phyloP scores from a whole-genome alignment of 768 basidiomycete species.

The Auricularia heimuer region DNA sequence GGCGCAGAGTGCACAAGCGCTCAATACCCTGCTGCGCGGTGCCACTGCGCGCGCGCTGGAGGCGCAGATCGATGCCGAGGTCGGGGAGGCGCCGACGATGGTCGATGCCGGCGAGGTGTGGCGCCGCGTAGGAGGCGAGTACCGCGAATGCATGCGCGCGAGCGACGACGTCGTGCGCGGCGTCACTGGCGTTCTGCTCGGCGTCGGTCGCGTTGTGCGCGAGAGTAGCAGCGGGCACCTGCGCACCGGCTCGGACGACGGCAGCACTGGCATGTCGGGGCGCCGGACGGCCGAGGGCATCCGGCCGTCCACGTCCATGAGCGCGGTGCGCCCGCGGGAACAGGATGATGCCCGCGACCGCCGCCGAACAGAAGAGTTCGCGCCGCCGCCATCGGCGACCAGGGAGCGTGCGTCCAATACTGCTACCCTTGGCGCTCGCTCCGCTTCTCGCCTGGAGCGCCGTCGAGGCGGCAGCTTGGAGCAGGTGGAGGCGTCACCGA shows the following conservation, averaged over 20 bases:
- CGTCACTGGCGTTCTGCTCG: conserved; percentile 67
- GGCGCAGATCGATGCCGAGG: conserved; percentile 66
- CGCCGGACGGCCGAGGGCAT: neutral
- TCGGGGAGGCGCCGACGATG: conserved; percentile 30
- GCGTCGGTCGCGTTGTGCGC: conserved; percentile 57
- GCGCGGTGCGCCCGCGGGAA: neutral
- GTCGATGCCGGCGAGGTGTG: conserved; percentile 48
- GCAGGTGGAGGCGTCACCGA: neutral
- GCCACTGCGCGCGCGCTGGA: conserved; percentile 55
- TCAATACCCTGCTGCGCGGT: conserved; percentile 50
- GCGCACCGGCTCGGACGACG: neutral
- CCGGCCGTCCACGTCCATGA: neutral
- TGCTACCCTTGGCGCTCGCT: neutral
- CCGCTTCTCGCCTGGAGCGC: neutral
- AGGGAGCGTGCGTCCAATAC: neutral
- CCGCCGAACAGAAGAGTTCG: neutral
- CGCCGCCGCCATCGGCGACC: neutral
- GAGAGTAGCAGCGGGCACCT: conserved; percentile 24
- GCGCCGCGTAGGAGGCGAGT: conserved; percentile 60
- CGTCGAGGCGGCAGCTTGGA: neutral
- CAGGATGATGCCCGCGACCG: neutral
- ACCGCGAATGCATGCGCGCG: conserved; percentile 56
- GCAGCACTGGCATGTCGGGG: neutral
- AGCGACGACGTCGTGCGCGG: conserved; percentile 74
- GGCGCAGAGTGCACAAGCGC: conserved; percentile 52